Percentiles rank a stretch among this genome's conserved stretches.
These are phyloP conservation scores for Dissophora ornata DNA, from an alignment of 192 early-diverging fungal species.

Conservation along the genomic window DNA sequence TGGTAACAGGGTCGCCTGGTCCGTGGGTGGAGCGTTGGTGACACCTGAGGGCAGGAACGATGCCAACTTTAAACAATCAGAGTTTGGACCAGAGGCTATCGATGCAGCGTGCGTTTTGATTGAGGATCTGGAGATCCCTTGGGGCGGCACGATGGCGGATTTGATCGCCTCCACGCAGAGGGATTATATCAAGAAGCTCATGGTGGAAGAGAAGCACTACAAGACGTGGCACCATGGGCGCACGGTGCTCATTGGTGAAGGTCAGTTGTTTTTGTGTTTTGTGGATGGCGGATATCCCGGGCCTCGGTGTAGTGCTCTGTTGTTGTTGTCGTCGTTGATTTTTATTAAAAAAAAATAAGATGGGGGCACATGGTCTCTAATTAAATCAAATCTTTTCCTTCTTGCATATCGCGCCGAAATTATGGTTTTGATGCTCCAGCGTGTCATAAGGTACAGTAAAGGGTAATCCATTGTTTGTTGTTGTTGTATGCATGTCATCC, in stretches of 20 bases:
- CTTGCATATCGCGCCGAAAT: no score
- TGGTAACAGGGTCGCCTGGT: slow-evolving; percentile 30
- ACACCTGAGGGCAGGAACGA: slow-evolving; percentile 21
- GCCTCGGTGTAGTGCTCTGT: no score
- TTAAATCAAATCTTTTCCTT: no score
- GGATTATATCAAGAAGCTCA: slow-evolving; percentile 37
- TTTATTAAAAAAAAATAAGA: no score
- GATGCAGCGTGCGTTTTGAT: slow-evolving; percentile 40
- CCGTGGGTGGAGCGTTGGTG: slow-evolving; percentile 30
- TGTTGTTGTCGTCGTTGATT: no score
- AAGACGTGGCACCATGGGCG: slow-evolving; percentile 47
- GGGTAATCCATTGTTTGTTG: not conserved
- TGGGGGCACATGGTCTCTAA: not conserved
- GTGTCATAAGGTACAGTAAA: slow-evolving; percentile 50
- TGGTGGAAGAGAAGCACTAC: slow-evolving; percentile 48
- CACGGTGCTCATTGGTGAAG: slow-evolving; percentile 45
- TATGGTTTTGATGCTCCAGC: slow-evolving; percentile 17
- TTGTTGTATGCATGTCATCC: not conserved
- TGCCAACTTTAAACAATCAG: slow-evolving; percentile 42
- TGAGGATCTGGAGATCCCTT: slow-evolving; percentile 31
- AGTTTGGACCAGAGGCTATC: slow-evolving; percentile 41
- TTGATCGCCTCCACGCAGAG: slow-evolving; percentile 12
- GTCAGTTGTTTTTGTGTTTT: slow-evolving; percentile 12
- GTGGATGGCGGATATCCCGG: no score
- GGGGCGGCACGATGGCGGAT: slow-evolving; percentile 34